Conservation (phyloP, 345 rosid genomes). For the Zanthoxylum bungeanum region DNA sequence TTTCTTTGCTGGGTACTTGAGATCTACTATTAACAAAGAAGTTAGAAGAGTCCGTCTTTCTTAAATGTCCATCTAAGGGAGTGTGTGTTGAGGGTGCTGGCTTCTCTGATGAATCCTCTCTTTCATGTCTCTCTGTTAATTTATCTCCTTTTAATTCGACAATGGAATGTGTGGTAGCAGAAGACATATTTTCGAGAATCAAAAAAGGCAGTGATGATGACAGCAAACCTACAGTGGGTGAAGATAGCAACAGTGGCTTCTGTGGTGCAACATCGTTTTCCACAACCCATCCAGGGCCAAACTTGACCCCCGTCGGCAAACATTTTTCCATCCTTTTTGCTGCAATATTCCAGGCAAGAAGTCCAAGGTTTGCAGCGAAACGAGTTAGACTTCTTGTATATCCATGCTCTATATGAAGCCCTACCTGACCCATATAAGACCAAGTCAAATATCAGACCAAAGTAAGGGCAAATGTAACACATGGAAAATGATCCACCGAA, state of each 20-base stretch:
- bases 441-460: constrained; percentile 18
- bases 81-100: constrained; percentile 17
- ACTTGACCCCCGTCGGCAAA: constrained; percentile 54
- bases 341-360: constrained; percentile 66
- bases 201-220: constrained; percentile 21
- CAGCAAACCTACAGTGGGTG: constrained; percentile 14
- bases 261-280: constrained; percentile 51
- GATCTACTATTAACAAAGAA: constrained; percentile 14
- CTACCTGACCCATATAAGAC: constrained; percentile 55
- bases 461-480: background rate
- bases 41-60: constrained; percentile 20
- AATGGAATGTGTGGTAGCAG: constrained; percentile 9
- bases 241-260: constrained; percentile 21
- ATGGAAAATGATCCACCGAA: constrained; percentile 7
- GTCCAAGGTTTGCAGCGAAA: constrained; percentile 72
- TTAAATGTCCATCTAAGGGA: constrained; percentile 11
- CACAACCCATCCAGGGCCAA: constrained; percentile 91
- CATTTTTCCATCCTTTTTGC: constrained; percentile 47
- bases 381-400: constrained; percentile 82
- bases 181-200: constrained; percentile 21
- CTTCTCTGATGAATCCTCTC: constrained; percentile 19
- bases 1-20: constrained; percentile 24
- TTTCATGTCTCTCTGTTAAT: constrained; percentile 18
- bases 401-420: constrained; percentile 61
- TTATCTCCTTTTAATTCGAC: constrained; percentile 21